These are phyloP conservation scores for Starmera stellimalicola DNA, from an alignment of 1,139 yeast genomes.

Conservation along the genomic window DNA sequence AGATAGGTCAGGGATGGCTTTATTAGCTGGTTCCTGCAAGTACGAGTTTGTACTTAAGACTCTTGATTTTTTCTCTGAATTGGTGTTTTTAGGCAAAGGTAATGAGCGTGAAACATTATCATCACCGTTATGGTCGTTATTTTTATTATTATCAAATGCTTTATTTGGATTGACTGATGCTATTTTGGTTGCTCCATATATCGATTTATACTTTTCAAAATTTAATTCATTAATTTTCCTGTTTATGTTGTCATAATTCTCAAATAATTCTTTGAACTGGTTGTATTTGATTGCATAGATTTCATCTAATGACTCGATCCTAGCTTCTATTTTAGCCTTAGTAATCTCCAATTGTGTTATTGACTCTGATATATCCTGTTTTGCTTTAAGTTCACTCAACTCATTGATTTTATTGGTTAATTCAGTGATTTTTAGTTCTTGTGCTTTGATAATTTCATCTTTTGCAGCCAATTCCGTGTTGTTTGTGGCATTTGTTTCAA, in stretches of 20 bases:
- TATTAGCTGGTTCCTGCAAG: no score
- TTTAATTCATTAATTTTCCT: slow-evolving; percentile 18
- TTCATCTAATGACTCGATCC: slow-evolving; percentile 17
- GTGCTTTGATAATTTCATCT: slow-evolving; percentile 2
- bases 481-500: background rate
- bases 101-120: slow-evolving; percentile 2
- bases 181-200: slow-evolving; percentile 24
- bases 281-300: slow-evolving; percentile 18
- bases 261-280: slow-evolving; percentile 19
- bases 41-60: slow-evolving; percentile 20
- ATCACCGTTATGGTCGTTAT: slow-evolving; percentile 4
- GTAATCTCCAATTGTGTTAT: slow-evolving; percentile 12
- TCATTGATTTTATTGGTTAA: slow-evolving; percentile 12
- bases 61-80: slow-evolving; percentile 7
- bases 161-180: slow-evolving; percentile 13
- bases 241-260: slow-evolving; percentile 20
- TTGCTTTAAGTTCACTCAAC: slow-evolving; percentile 5
- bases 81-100: background rate
- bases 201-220: slow-evolving; percentile 22
- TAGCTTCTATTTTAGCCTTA: slow-evolving; percentile 16
- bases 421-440: slow-evolving; percentile 13
- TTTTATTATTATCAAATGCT: background rate
- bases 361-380: slow-evolving; percentile 6
- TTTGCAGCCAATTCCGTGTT: background rate
- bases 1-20: no score